A percentile compares a stretch with the other conserved stretches of the same genome.
Evolutionary conservation across 371 early-diverging fungal species (phyloP).

Genomic region (Circinella umbellata): DNA sequence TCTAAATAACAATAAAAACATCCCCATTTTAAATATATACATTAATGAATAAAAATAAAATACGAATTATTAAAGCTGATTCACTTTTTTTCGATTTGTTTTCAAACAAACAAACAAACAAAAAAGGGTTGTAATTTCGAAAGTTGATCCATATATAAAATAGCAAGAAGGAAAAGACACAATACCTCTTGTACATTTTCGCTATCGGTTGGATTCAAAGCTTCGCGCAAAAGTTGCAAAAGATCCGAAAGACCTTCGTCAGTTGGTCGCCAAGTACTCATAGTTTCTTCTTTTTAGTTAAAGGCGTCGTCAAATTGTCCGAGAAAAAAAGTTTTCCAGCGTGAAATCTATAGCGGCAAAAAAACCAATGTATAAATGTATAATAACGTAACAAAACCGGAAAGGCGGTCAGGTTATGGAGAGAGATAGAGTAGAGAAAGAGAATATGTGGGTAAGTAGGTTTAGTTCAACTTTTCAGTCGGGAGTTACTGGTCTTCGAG

Average conservation of each 20-base stretch:
- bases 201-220: constrained; percentile 50
- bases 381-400: background rate
- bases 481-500: too few species aligned
- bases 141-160: too few species aligned
- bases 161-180: background rate
- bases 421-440: background rate
- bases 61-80: too few species aligned
- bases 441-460: background rate
- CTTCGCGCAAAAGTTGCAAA: constrained; percentile 51
- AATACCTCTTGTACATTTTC: constrained; percentile 48
- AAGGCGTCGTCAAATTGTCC: constrained; percentile 9
- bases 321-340: background rate
- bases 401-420: background rate
- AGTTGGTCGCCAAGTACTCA: constrained; percentile 56
- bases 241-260: constrained; percentile 56
- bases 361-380: background rate
- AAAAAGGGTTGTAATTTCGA: too few species aligned
- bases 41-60: too few species aligned
- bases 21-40: too few species aligned
- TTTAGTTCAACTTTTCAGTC: background rate
- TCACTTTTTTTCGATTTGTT: too few species aligned
- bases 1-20: constrained; percentile 47
- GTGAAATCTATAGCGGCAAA: too few species aligned
- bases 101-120: too few species aligned
- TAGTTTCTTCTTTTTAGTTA: constrained; percentile 12